phyloP scores from a whole-genome alignment of 2,329 filamentous ascomycete genomes.

The Epichloe sibirici region DNA sequence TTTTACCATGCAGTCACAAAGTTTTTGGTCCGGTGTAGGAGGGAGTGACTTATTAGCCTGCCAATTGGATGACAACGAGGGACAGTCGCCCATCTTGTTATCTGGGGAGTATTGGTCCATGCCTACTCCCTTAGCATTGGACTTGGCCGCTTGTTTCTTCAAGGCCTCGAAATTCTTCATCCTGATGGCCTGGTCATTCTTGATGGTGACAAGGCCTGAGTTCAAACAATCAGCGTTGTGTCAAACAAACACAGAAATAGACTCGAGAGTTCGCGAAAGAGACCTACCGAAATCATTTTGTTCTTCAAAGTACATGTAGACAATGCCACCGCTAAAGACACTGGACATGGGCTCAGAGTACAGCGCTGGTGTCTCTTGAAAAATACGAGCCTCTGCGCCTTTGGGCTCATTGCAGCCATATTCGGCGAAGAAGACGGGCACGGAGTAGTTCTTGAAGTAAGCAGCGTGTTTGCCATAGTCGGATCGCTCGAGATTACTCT shows the following conservation, averaged over 20 bases:
- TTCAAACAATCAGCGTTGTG: too few species aligned
- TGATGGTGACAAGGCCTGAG: constrained; percentile 53
- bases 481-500: constrained; percentile 63
- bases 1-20: constrained; percentile 78
- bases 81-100: constrained; percentile 64
- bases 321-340: constrained; percentile 91
- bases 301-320: constrained; percentile 98
- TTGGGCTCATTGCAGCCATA: constrained; percentile 74
- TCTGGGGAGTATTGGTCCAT: constrained; percentile 58
- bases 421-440: constrained; percentile 96
- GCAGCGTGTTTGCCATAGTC: constrained; percentile 72
- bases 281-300: constrained; percentile 67
- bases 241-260: background rate
- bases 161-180: constrained; percentile 66
- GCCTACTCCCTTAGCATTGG: constrained; percentile 52
- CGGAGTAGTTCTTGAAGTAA: constrained; percentile 80
- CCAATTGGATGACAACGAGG: constrained; percentile 54
- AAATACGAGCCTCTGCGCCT: constrained; percentile 56
- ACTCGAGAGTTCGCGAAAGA: too few species aligned
- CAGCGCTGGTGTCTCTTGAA: constrained; percentile 73
- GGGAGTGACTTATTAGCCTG: constrained; percentile 54
- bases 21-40: constrained; percentile 62
- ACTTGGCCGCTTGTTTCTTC: constrained; percentile 55
- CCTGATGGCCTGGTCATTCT: constrained; percentile 46
- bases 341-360: constrained; percentile 70